Conservation (phyloP, 2,329 filamentous ascomycete species). For the Madurella fahalii region DNA sequence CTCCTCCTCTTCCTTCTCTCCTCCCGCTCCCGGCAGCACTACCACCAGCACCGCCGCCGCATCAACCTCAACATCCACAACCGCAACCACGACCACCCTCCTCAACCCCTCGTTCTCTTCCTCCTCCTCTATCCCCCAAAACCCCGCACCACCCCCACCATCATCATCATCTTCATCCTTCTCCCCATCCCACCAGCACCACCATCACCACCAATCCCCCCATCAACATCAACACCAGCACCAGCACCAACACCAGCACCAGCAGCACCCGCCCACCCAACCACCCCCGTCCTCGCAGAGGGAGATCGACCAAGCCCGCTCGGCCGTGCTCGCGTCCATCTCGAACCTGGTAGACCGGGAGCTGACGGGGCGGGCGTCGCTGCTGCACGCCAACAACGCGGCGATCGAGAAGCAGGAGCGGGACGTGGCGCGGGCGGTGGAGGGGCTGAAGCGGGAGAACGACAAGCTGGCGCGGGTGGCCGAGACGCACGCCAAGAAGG, state of each 20-base stretch:
- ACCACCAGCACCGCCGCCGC: background rate
- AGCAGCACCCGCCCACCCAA: background rate
- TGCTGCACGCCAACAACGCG: constrained; percentile 65
- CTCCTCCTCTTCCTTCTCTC: background rate
- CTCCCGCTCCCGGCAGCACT: background rate
- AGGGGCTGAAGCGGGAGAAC: constrained; percentile 57
- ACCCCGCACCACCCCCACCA: no score
- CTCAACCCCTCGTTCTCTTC: background rate
- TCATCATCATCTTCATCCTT: background rate
- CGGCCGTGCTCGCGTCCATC: constrained; percentile 58
- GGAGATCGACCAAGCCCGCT: constrained; percentile 54
- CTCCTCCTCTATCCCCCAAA: background rate
- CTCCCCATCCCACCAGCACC: background rate
- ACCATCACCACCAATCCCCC: background rate
- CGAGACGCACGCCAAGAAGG: constrained; percentile 55
- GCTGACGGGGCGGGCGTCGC: constrained; percentile 62
- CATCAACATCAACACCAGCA: background rate
- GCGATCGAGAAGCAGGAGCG: constrained; percentile 65
- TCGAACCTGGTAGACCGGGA: constrained; percentile 67
- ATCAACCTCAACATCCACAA: background rate
- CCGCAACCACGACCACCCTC: background rate
- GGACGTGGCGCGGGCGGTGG: constrained; percentile 58
- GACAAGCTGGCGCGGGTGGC: constrained; percentile 62
- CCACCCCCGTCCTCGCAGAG: constrained; percentile 20
- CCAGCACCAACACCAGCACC: background rate